Evolutionary conservation across 2,329 filamentous ascomycete genomes (phyloP).

Genomic region (Aspergillus phoenicis): DNA sequence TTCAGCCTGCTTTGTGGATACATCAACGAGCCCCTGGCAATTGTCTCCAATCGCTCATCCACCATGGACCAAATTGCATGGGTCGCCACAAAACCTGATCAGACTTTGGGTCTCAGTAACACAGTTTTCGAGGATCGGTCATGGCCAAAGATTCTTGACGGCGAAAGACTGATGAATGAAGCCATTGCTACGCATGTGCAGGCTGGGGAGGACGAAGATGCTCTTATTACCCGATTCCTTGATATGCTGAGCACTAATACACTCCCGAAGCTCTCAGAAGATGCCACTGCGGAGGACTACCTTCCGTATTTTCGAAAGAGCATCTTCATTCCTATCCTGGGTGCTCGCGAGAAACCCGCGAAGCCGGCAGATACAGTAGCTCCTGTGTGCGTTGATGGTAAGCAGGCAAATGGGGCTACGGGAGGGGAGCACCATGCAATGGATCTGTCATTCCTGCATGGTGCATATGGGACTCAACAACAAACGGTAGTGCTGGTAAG

Average conservation of each 20-base stretch:
- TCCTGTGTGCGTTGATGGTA: constrained; percentile 30
- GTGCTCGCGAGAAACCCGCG: constrained; percentile 47
- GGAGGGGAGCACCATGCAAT: constrained; percentile 26
- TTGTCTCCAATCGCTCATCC: constrained; percentile 65
- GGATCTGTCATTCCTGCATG: constrained; percentile 43
- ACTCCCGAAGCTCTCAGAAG: constrained; percentile 53
- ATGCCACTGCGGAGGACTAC: constrained; percentile 56
- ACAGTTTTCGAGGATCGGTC: constrained; percentile 60
- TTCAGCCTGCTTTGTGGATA: constrained; percentile 65
- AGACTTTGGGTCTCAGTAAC: constrained; percentile 64
- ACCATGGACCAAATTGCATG: constrained; percentile 54
- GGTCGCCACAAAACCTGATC: constrained; percentile 51
- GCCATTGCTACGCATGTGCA: constrained; percentile 52
- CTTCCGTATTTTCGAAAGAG: constrained; percentile 60
- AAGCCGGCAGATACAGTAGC: constrained; percentile 40
- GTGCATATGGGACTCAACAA: constrained; percentile 66
- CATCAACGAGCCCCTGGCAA: constrained; percentile 56
- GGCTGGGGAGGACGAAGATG: constrained; percentile 48
- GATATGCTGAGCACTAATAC: constrained; percentile 58
- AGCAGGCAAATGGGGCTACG: constrained; percentile 12
- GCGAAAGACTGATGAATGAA: constrained; percentile 56
- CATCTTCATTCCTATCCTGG: constrained; percentile 62
- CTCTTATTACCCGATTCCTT: constrained; percentile 56
- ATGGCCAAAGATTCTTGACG: constrained; percentile 64
- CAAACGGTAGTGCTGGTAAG: constrained; percentile 64